Evolutionary conservation across 208 protist genomes (phyloP).

Genomic region (Trypanosoma theileri): DNA sequence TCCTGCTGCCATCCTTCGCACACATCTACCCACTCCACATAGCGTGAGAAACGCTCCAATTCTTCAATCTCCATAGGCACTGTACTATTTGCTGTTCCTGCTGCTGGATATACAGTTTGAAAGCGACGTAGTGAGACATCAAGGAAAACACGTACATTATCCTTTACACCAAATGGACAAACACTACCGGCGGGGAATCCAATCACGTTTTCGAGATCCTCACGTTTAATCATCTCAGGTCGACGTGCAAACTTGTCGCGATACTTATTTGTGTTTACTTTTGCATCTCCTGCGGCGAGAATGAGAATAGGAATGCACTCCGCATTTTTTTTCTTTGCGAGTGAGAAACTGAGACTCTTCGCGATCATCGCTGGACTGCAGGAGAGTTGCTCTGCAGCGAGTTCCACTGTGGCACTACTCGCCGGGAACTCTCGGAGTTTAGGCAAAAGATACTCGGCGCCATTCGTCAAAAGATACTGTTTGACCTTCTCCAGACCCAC

Average conservation of each 20-base stretch:
- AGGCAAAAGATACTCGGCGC: constrained; percentile 34
- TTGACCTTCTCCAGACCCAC: constrained; percentile 40
- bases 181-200: constrained; percentile 61
- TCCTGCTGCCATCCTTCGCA: constrained; percentile 16
- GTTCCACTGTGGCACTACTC: constrained; percentile 55
- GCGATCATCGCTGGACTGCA: constrained; percentile 58
- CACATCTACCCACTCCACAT: constrained; percentile 75
- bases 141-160: constrained; percentile 56
- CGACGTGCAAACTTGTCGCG: constrained; percentile 41
- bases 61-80: constrained; percentile 46
- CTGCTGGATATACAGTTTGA: constrained; percentile 46
- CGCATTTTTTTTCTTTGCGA: constrained; percentile 32
- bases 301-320: constrained; percentile 48
- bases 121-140: constrained; percentile 73
- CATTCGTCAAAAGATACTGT: constrained; percentile 32
- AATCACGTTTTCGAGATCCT: constrained; percentile 47
- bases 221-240: constrained; percentile 54
- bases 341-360: constrained; percentile 52
- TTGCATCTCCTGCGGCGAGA: constrained; percentile 52
- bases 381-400: constrained; percentile 42
- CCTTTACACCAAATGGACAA: constrained; percentile 57
- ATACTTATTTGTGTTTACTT: constrained; percentile 49
- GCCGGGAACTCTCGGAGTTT: constrained; percentile 48
- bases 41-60: constrained; percentile 56
- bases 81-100: constrained; percentile 44